Evolutionary conservation across 176 grass and related monocot genomes (phyloP).

Genomic region (Oryza coarctata): DNA sequence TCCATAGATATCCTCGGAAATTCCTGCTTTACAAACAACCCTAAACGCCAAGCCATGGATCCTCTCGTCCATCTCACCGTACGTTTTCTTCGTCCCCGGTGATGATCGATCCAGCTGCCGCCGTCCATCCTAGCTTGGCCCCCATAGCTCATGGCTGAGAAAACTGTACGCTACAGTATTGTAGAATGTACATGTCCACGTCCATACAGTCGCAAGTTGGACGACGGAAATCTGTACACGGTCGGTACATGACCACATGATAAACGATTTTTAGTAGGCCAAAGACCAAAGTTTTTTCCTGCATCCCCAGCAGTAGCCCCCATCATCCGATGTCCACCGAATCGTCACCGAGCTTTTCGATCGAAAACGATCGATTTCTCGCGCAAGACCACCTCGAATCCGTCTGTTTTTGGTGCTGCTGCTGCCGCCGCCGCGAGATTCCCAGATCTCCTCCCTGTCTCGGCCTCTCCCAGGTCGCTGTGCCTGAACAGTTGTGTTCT

Average conservation of each 20-base stretch:
- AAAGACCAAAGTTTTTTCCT: not conserved
- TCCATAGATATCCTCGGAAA: no score
- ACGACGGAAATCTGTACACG: not conserved
- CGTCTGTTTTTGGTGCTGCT: not conserved
- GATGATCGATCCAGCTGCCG: not conserved
- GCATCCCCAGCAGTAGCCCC: not conserved
- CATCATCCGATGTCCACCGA: constrained; percentile 13
- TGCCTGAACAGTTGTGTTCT: constrained; percentile 24
- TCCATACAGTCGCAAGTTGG: constrained; percentile 15
- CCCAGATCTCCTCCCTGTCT: not conserved
- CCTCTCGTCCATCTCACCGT: not conserved
- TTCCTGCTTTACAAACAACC: no score
- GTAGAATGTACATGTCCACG: constrained; percentile 17
- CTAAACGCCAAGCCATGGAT: not conserved
- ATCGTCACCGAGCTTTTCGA: not conserved
- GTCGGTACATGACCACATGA: constrained; percentile 17
- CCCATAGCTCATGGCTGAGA: not conserved
- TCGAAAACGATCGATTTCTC: constrained; percentile 15
- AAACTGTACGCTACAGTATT: not conserved
- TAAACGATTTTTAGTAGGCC: constrained; percentile 36
- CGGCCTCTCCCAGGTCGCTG: not conserved
- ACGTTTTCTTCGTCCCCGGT: not conserved
- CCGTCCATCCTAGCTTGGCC: not conserved
- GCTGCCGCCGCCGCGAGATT: not conserved
- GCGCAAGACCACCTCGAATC: not conserved